phyloP scores from a whole-genome alignment of 2,329 filamentous ascomycete species.

The Fusarium phyllophilum region DNA sequence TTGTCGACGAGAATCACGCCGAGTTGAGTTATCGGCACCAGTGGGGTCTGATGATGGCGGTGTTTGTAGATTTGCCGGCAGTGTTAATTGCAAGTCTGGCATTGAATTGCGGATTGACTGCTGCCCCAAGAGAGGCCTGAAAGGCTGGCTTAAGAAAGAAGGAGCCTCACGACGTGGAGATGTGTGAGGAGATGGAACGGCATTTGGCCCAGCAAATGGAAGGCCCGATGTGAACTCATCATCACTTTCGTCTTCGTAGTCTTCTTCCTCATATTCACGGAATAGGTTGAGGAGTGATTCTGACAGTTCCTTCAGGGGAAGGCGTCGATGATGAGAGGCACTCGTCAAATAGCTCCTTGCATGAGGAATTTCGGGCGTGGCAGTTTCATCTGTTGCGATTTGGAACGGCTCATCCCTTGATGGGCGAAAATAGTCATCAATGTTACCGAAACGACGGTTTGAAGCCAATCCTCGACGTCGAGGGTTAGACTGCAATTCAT shows the following conservation, averaged over 20 bases:
- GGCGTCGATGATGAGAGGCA: constrained; percentile 19
- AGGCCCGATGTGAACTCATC: background rate
- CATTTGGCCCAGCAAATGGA: constrained; percentile 5
- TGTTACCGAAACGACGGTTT: constrained; percentile 37
- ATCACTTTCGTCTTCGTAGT: constrained; percentile 21
- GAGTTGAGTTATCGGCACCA: constrained; percentile 4
- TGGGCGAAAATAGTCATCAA: constrained; percentile 47
- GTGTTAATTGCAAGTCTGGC: background rate
- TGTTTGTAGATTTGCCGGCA: constrained; percentile 30
- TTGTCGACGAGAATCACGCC: constrained; percentile 6
- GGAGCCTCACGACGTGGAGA: constrained; percentile 4
- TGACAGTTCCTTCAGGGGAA: constrained; percentile 39
- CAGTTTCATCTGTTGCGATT: constrained; percentile 51
- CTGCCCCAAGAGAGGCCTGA: constrained; percentile 13
- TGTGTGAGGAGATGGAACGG: constrained; percentile 4
- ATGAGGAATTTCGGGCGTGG: constrained; percentile 37
- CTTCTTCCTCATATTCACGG: constrained; percentile 32
- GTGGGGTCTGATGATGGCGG: constrained; percentile 42
- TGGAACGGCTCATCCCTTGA: constrained; percentile 41
- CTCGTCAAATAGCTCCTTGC: constrained; percentile 1
- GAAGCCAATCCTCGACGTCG: constrained; percentile 3
- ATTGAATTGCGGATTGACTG: background rate
- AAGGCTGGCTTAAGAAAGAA: constrained; percentile 9
- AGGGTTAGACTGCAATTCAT: constrained; percentile 1
- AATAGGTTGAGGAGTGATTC: constrained; percentile 34